Percentiles rank a stretch among this genome's conserved stretches.
Evolutionary conservation across 2,329 filamentous ascomycete genomes (phyloP).

Genomic region (Cylindrodendrum hubeiense): DNA sequence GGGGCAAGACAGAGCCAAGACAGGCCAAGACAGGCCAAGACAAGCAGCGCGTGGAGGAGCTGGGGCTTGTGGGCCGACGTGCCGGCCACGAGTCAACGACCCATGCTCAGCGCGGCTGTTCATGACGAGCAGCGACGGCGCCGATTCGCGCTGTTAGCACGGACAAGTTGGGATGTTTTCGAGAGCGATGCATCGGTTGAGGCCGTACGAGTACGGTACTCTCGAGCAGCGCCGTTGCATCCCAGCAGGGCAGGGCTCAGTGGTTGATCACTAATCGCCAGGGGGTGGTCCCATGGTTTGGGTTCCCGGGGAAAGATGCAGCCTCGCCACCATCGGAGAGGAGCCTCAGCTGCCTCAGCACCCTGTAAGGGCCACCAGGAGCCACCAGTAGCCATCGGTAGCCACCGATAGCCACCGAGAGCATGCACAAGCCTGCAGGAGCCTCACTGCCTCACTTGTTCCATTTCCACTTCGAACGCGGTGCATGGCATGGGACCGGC

Average conservation of each 20-base stretch:
- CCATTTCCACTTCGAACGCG: slow-evolving; percentile 22
- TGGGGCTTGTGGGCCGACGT: background rate
- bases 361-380: background rate
- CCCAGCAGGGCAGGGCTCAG: background rate
- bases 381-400: no score
- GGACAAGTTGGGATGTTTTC: background rate
- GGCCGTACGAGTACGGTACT: background rate
- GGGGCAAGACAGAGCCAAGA: background rate
- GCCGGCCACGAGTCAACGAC: slow-evolving; percentile 9
- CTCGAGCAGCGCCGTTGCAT: background rate
- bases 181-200: background rate
- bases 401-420: no score
- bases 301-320: background rate
- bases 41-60: background rate
- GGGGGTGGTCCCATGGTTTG: background rate
- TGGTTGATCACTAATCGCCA: background rate
- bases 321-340: background rate
- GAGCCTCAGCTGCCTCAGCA: slow-evolving; percentile 5
- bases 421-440: slow-evolving; percentile 13
- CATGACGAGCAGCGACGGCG: slow-evolving; percentile 2
- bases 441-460: slow-evolving; percentile 14
- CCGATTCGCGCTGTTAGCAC: background rate
- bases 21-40: background rate
- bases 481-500: background rate
- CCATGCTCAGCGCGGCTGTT: background rate